Evolutionary conservation across 768 basidiomycete genomes (phyloP), one percentile per base, ranked within the genome.

Genomic region (Wakefieldia striispora): DNA sequence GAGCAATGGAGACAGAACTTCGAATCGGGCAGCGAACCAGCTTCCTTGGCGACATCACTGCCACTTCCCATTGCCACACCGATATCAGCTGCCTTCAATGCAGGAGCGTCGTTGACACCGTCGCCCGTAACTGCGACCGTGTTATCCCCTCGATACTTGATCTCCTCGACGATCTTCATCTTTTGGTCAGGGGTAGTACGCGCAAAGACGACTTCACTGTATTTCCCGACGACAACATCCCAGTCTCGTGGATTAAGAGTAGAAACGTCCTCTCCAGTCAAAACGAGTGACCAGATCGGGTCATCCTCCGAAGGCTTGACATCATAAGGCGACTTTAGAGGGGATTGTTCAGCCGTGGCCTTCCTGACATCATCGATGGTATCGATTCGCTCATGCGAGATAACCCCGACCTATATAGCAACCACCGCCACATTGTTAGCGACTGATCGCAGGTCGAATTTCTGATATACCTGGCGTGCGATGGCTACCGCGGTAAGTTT

Each of bases 101-200:
- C 73, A 1, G 79, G 75, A 0, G 73, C 71, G 53, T 80, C 79
- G 52, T 80, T 80, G 31, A 78, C 76, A 21, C 82, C 82, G 47
- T 84, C 82, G 0, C 82, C 82, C 7, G 75, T 74, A 12, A 75
- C 79, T 1, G 79, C 80, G 7, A 81, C 78, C 1, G 76, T 73
- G 45, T 74, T 73, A 55, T 72, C 70, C 2, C 73, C 75, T 1
- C 78, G 67, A 9, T 58, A 56, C 55, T 81, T 79, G 55, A 81
- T 69, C 36, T 77, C 75, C 53, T 77, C 75, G 12, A 83, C 79
- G 49, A 83, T 83, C 38, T 71, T 67, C 54, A 83, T 69, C 57
- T 82, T 82, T 58, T 81, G 80, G 49, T 81, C 76, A 1, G 80
- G 80, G 0, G 75, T 78, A 0, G 78, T 81, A 4, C 81, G 68